Conservation (phyloP, 371 early-diverging fungal genomes). For the Nematocida homosporus region DNA sequence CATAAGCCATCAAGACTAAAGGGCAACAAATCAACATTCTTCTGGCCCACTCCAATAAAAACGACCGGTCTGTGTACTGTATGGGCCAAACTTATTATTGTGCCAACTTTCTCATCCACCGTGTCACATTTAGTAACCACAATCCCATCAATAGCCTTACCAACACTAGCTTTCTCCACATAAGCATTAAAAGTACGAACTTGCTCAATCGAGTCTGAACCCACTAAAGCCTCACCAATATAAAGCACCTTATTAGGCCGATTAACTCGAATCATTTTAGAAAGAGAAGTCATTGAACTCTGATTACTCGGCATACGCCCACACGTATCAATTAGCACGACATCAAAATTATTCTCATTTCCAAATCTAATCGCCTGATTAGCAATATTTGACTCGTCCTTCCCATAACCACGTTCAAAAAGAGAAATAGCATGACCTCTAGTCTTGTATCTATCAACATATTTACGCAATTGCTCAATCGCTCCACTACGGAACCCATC, state of each 20-base stretch:
- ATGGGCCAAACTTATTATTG: slow-evolving; percentile 68
- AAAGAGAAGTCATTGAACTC: slow-evolving; percentile 87
- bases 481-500: slow-evolving; percentile 98
- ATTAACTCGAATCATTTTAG: slow-evolving; percentile 78
- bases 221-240: slow-evolving; percentile 97
- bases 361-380: slow-evolving; percentile 84
- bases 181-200: slow-evolving; percentile 92
- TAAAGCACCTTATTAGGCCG: slow-evolving; percentile 92
- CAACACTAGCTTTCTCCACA: slow-evolving; percentile 72
- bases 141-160: slow-evolving; percentile 89
- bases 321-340: slow-evolving; percentile 94
- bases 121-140: slow-evolving; percentile 96
- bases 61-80: slow-evolving; percentile 93
- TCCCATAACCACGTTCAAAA: slow-evolving; percentile 94
- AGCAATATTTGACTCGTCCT: slow-evolving; percentile 93
- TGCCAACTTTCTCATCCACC: slow-evolving; percentile 84
- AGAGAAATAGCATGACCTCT: slow-evolving; percentile 80
- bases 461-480: slow-evolving; percentile 89
- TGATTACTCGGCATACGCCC: slow-evolving; percentile 98
- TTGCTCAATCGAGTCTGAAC: slow-evolving; percentile 93
- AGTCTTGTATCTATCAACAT: slow-evolving; percentile 78
- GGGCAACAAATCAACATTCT: slow-evolving; percentile 79
- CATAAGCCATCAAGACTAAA: slow-evolving; percentile 45
- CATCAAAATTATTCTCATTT: slow-evolving; percentile 77
- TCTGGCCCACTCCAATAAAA: slow-evolving; percentile 97